Percentiles rank a stretch among this genome's conserved stretches.
These are phyloP conservation scores for Nannizziopsis arthrosporioides DNA, from an alignment of 2,329 filamentous ascomycete genomes.

Conservation along the genomic window DNA sequence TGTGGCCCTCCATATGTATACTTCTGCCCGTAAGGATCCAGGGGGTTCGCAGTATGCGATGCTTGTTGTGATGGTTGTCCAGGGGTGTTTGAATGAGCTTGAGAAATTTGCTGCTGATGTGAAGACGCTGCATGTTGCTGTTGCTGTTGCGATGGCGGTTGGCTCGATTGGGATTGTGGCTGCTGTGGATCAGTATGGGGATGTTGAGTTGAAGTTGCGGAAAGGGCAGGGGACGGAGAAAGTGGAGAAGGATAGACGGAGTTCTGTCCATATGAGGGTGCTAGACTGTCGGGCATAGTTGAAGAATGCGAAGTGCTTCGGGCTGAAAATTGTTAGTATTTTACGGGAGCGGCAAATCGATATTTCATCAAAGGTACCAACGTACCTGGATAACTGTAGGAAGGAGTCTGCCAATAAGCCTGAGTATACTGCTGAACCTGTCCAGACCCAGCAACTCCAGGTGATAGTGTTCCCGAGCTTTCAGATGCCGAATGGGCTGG, in stretches of 20 bases:
- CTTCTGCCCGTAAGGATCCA: slow-evolving; percentile 50
- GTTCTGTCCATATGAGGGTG: slow-evolving; percentile 55
- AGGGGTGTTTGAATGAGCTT: slow-evolving; percentile 38
- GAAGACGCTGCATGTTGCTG: not conserved
- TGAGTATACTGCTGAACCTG: slow-evolving; percentile 39
- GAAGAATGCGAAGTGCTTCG: slow-evolving; percentile 46
- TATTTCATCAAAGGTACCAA: not conserved
- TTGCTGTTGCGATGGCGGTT: slow-evolving; percentile 19
- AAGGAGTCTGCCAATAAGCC: slow-evolving; percentile 49
- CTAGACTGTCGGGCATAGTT: slow-evolving; percentile 49
- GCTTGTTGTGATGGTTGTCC: slow-evolving; percentile 19
- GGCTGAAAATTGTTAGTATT: slow-evolving; percentile 36
- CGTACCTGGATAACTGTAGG: slow-evolving; percentile 42
- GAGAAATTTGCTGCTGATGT: slow-evolving; percentile 30
- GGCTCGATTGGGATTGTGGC: slow-evolving; percentile 19
- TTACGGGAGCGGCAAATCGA: not conserved
- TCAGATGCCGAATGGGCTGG: slow-evolving; percentile 46
- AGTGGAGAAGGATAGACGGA: slow-evolving; percentile 50
- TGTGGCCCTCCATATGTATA: slow-evolving; percentile 32
- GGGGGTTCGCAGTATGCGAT: slow-evolving; percentile 44
- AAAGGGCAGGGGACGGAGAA: slow-evolving; percentile 41
- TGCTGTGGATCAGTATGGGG: slow-evolving; percentile 20
- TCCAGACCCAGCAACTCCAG: slow-evolving; percentile 14
- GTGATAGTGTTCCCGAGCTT: slow-evolving; percentile 37
- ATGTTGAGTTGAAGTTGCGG: slow-evolving; percentile 18